phyloP scores from a whole-genome alignment of 2,329 filamentous ascomycete genomes.

The Microcyclospora tardicrescens region DNA sequence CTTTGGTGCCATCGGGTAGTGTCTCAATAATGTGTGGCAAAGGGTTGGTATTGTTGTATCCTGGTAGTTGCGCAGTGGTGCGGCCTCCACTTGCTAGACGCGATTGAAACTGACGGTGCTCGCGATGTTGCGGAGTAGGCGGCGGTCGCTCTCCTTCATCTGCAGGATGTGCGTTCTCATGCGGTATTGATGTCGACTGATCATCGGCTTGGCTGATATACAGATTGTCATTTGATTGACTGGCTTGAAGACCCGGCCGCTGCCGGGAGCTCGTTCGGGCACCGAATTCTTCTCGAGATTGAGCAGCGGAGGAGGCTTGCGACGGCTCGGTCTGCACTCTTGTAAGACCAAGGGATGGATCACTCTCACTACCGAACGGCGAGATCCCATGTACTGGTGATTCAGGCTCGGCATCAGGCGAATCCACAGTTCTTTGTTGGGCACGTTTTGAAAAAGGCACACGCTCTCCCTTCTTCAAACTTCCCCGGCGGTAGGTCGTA shows the following conservation, averaged over 20 bases:
- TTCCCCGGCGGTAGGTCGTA: conserved; percentile 83
- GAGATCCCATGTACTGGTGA: conserved; percentile 36
- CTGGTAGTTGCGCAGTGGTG: conserved; percentile 40
- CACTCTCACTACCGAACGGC: conserved; percentile 23
- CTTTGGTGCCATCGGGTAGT: conserved; percentile 22
- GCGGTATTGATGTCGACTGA: background rate
- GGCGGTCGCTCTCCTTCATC: conserved; percentile 4
- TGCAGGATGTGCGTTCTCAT: background rate
- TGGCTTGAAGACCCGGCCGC: conserved; percentile 1
- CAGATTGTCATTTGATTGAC: conserved; percentile 7
- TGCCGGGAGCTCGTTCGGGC: conserved; percentile 2
- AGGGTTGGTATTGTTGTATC: conserved; percentile 28
- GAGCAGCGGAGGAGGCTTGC: conserved; percentile 23
- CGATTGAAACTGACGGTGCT: conserved; percentile 41
- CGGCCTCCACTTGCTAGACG: conserved; percentile 40
- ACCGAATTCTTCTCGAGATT: background rate
- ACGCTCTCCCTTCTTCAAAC: conserved; percentile 65
- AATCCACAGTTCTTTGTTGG: conserved; percentile 48
- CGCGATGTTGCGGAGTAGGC: conserved; percentile 13
- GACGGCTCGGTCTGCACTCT: conserved; percentile 60
- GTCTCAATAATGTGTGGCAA: conserved; percentile 56
- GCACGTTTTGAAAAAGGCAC: conserved; percentile 62
- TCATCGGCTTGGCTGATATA: background rate
- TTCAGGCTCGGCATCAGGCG: conserved; percentile 39
- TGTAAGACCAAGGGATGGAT: conserved; percentile 40